phyloP scores from a whole-genome alignment of 257 asterid genomes.

The Solanum ossicruentum region DNA sequence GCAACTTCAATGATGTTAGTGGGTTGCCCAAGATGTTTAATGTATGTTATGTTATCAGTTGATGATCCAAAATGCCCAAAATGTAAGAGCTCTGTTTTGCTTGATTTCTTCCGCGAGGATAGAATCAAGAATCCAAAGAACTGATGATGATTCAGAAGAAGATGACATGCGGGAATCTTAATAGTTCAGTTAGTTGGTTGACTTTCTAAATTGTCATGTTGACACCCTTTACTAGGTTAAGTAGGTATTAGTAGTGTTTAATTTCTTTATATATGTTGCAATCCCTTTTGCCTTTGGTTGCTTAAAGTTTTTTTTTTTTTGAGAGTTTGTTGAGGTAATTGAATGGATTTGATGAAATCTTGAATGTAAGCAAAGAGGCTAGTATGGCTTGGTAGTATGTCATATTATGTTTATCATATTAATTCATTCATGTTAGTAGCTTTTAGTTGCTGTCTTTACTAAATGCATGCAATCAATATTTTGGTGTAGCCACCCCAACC shows the following conservation, averaged over 20 bases:
- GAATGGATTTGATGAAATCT: background rate
- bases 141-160: background rate
- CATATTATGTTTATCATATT: background rate
- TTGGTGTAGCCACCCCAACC: background rate
- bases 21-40: constrained; percentile 6
- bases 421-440: background rate
- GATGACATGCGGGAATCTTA: background rate
- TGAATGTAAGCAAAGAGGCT: background rate
- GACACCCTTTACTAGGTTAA: background rate
- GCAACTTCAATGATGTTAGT: background rate
- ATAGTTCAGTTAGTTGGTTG: background rate
- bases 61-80: constrained; percentile 1
- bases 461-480: background rate
- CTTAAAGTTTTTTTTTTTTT: background rate
- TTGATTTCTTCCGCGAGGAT: constrained; percentile 2
- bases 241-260: background rate
- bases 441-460: background rate
- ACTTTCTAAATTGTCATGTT: background rate
- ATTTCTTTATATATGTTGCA: background rate
- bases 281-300: background rate
- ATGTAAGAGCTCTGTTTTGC: constrained; percentile 4
- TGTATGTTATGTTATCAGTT: constrained; percentile 3
- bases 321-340: background rate
- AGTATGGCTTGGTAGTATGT: background rate
- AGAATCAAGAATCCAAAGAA: background rate